Evolutionary conservation across 345 rosid species (phyloP).

Genomic region (Zanthoxylum bungeanum): DNA sequence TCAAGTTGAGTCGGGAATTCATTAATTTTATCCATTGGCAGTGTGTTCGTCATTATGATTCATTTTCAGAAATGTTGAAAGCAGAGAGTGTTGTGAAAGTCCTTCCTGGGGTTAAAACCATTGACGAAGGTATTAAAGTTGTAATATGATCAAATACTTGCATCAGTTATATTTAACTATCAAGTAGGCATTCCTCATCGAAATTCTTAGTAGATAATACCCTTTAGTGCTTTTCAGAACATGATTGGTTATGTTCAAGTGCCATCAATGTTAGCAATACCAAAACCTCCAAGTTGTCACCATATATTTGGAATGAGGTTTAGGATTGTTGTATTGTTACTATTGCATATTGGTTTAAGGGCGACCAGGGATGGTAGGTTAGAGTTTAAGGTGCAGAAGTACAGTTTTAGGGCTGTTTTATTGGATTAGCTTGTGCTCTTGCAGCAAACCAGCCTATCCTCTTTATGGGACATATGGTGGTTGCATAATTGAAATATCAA

Average conservation of each 20-base stretch:
- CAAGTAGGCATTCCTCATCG: not conserved
- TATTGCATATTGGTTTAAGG: not conserved
- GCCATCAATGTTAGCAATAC: not conserved
- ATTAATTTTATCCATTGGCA: constrained; percentile 25
- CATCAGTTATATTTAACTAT: not conserved
- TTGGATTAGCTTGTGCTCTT: not conserved
- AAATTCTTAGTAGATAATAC: not conserved
- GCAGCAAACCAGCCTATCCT: not conserved
- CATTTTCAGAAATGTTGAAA: constrained; percentile 58
- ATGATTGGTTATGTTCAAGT: not conserved
- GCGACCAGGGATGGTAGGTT: not conserved
- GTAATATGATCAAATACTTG: not conserved
- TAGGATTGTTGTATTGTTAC: too few relatives aligned
- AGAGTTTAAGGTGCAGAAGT: not conserved
- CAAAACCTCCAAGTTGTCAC: not conserved
- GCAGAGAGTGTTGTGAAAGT: constrained; percentile 53
- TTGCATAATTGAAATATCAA: not conserved
- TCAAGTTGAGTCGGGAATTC: not conserved
- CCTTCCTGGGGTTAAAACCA: constrained; percentile 57
- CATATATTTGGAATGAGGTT: not conserved
- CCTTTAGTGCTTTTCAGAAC: not conserved
- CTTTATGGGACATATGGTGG: not conserved
- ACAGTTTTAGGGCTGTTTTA: not conserved
- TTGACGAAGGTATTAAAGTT: constrained; percentile 53
- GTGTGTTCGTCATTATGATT: constrained; percentile 44